Conservation (phyloP, 139 green algal species). For the Dunaliella primolecta region DNA sequence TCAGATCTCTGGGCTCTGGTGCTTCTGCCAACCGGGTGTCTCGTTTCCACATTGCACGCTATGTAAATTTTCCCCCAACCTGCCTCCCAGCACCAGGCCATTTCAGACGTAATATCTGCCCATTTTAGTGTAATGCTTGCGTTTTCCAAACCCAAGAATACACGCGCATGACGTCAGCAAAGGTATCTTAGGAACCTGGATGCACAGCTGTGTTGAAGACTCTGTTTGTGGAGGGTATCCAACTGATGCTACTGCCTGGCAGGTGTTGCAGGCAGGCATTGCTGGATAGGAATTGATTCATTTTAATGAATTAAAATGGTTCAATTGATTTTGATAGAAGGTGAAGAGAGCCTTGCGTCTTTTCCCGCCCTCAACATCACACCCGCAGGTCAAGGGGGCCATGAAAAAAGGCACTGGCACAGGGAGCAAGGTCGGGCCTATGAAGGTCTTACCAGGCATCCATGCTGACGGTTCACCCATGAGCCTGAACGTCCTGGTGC, state of each 20-base stretch:
- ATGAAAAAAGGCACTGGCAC: not conserved
- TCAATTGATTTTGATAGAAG: not conserved
- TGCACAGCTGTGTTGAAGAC: not conserved
- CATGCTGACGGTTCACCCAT: not conserved
- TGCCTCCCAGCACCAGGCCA: too few relatives aligned
- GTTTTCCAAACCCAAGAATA: too few relatives aligned
- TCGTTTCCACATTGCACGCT: not conserved
- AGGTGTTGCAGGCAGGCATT: too few relatives aligned
- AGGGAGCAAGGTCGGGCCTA: not conserved
- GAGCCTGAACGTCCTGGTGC: not conserved
- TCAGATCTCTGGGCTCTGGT: too few relatives aligned
- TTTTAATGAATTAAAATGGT: not conserved
- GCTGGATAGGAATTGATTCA: not conserved
- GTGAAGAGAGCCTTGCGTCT: not conserved
- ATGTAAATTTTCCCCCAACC: not conserved
- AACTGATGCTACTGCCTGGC: too few relatives aligned
- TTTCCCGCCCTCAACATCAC: not conserved
- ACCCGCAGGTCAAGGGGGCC: not conserved
- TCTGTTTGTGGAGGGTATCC: not conserved
- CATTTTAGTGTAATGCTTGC: too few relatives aligned
- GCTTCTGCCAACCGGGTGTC: too few relatives aligned
- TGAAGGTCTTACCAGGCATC: not conserved
- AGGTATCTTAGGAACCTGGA: too few relatives aligned
- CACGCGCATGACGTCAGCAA: too few relatives aligned
- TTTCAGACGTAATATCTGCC: too few relatives aligned